A percentile compares a stretch with the other conserved stretches of the same genome.
Evolutionary conservation across 73 alveolate genomes (phyloP).

Genomic region (Tetrahymena elliotti): DNA sequence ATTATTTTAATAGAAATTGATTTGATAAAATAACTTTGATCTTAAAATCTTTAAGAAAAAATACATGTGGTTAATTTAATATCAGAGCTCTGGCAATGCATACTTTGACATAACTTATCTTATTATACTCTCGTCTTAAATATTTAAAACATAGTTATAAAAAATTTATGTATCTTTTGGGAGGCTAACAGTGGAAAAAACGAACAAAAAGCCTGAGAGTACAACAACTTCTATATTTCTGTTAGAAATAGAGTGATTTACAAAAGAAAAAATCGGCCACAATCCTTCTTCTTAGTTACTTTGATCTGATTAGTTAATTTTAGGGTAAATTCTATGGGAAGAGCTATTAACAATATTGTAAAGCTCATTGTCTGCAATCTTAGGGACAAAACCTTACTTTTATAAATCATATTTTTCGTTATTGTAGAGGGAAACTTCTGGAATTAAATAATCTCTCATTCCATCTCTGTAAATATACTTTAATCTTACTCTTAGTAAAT

Average conservation of each 20-base stretch:
- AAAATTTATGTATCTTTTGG: background rate
- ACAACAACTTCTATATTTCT: background rate
- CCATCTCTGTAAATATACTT: background rate
- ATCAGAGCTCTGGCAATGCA: background rate
- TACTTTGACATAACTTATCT: background rate
- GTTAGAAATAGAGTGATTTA: background rate
- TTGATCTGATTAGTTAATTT: background rate
- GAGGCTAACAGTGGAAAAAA: background rate
- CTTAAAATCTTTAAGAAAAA: too few relatives aligned
- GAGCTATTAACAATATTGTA: background rate
- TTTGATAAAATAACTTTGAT: too few relatives aligned
- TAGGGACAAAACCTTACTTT: background rate
- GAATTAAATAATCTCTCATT: background rate
- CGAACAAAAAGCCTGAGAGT: background rate
- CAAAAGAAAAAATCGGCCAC: background rate
- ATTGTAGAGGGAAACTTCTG: background rate
- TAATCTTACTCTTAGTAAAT: background rate
- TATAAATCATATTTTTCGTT: background rate
- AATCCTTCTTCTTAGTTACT: background rate
- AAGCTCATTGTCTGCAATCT: background rate
- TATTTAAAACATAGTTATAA: background rate
- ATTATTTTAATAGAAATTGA: too few relatives aligned
- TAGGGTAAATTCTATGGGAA: background rate
- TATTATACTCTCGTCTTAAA: background rate
- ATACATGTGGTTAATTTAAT: too few relatives aligned